Conservation (phyloP, 2,329 filamentous ascomycete species). For the Blumeria hordei region DNA sequence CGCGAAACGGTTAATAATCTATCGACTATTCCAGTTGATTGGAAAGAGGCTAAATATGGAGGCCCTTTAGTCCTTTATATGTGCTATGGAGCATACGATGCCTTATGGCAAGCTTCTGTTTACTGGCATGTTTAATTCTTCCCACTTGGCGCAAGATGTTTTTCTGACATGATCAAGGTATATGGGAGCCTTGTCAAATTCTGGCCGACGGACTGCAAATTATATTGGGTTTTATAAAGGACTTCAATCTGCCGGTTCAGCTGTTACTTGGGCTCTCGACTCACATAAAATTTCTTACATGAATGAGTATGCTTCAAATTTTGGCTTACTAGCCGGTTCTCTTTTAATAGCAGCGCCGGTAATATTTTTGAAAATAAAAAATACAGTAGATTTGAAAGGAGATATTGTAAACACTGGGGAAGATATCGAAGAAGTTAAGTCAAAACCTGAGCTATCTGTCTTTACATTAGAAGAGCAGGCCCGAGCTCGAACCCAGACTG, state of each 20-base stretch:
- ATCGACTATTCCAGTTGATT: slow-evolving; percentile 24
- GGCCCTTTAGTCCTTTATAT: slow-evolving; percentile 77
- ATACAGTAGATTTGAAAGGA: slow-evolving; percentile 57
- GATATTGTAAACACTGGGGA: slow-evolving; percentile 72
- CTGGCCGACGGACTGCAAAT: slow-evolving; percentile 75
- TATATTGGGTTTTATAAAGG: slow-evolving; percentile 79
- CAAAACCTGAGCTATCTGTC: slow-evolving; percentile 1
- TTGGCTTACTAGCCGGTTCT: slow-evolving; percentile 51
- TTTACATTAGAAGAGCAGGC: no score
- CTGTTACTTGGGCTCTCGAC: slow-evolving; percentile 52
- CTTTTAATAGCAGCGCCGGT: slow-evolving; percentile 58
- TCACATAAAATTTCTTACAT: slow-evolving; percentile 36
- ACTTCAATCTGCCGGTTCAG: slow-evolving; percentile 69
- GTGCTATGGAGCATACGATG: slow-evolving; percentile 76
- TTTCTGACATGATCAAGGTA: slow-evolving; percentile 27
- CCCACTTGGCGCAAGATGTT: background rate
- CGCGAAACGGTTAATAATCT: slow-evolving; percentile 15
- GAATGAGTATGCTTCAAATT: slow-evolving; percentile 49
- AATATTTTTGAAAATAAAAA: slow-evolving; percentile 55
- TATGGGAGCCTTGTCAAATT: slow-evolving; percentile 87
- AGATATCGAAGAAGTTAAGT: slow-evolving; percentile 44
- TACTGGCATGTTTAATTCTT: slow-evolving; percentile 43
- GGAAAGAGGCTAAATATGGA: slow-evolving; percentile 40
- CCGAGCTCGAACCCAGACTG: no score
- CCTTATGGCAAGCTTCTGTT: slow-evolving; percentile 68